Evolutionary conservation across 257 asterid species (phyloP).

Genomic region (Anisodus acutangulus): DNA sequence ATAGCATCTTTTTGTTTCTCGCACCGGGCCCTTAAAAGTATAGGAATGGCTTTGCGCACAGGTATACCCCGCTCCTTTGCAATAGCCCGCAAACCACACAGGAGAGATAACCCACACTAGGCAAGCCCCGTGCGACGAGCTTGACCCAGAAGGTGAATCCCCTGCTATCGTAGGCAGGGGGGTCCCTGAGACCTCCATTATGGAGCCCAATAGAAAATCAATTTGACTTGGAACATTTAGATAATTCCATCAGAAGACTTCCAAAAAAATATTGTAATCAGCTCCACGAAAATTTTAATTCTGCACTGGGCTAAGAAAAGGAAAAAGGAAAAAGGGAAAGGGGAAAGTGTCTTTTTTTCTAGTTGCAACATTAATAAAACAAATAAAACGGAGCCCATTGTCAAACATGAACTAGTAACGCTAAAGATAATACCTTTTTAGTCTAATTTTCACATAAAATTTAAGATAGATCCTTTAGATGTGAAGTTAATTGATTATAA

Average conservation of each 20-base stretch:
- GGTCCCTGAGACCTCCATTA: no score
- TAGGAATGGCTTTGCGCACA: no score
- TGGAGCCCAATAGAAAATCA: no score
- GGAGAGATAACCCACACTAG: no score
- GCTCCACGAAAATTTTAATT: neutral
- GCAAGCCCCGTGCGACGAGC: no score
- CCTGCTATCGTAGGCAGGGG: no score
- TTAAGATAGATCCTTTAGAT: neutral
- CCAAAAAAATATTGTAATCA: neutral
- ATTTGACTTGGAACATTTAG: no score
- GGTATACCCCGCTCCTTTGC: no score
- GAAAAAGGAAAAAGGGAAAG: neutral
- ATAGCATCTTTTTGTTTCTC: no score
- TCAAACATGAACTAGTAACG: neutral
- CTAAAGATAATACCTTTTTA: neutral
- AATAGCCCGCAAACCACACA: no score
- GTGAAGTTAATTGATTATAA: neutral
- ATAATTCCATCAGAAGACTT: conserved; percentile 9
- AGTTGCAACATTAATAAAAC: conserved; percentile 7
- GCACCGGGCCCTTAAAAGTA: no score
- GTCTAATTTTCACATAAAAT: neutral
- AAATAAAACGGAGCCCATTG: neutral
- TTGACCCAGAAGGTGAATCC: no score
- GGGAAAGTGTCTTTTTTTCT: neutral
- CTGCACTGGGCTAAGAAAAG: neutral